A percentile compares a stretch with the other conserved stretches of the same genome.
These are phyloP conservation scores for Lolium perenne DNA, from an alignment of 176 grass and related monocot genomes.

Conservation along the genomic window DNA sequence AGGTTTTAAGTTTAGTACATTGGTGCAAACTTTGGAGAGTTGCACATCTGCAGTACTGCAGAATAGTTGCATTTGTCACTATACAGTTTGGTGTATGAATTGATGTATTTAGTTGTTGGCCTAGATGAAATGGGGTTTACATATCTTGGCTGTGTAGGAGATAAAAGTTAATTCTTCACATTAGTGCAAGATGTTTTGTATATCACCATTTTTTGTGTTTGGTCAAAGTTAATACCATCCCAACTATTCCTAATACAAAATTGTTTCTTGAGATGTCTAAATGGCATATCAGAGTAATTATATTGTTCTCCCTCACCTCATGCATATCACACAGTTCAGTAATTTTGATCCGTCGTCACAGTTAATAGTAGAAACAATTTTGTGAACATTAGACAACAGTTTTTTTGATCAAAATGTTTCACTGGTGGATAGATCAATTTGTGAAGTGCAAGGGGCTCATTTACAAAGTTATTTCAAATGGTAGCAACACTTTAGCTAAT, in stretches of 20 bases:
- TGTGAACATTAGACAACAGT: background rate
- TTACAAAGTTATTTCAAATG: background rate
- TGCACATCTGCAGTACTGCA: background rate
- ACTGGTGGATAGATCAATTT: background rate
- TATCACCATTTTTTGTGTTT: background rate
- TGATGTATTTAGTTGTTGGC: background rate
- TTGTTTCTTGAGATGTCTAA: constrained; percentile 17
- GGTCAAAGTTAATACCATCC: background rate
- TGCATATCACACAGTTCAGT: constrained; percentile 3
- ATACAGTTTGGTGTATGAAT: background rate
- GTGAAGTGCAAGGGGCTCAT: background rate
- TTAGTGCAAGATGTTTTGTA: background rate
- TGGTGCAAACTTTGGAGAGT: background rate
- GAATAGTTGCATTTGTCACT: background rate
- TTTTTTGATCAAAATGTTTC: background rate
- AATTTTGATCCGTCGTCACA: background rate
- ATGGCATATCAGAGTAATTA: background rate
- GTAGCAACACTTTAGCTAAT: background rate
- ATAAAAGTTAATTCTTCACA: background rate
- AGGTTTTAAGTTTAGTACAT: background rate
- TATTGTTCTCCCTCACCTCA: background rate
- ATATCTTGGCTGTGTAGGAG: background rate
- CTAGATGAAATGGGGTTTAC: background rate
- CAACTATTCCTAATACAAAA: background rate
- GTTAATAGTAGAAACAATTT: background rate